Percentiles rank a stretch among this genome's conserved stretches.
Conservation (phyloP, 805 yeast species). For the Hanseniaspora jakobsenii region DNA sequence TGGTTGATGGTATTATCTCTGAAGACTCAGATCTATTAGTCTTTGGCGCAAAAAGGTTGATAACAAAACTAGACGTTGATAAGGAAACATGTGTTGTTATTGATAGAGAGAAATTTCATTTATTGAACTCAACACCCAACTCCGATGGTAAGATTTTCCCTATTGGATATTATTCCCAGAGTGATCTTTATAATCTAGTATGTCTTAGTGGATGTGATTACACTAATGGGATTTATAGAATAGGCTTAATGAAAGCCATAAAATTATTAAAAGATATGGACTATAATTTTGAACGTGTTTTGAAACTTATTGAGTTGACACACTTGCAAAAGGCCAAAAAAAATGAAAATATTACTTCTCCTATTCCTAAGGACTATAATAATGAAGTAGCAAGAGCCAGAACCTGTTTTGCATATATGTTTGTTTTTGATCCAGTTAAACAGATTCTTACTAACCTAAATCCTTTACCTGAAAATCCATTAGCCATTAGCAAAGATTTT, state of each 20-base stretch:
- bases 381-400: slow-evolving; percentile 55
- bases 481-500: slow-evolving; percentile 24
- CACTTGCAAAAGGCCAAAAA: slow-evolving; percentile 47
- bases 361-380: slow-evolving; percentile 45
- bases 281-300: slow-evolving; percentile 3
- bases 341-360: slow-evolving; percentile 46
- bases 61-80: slow-evolving; percentile 69
- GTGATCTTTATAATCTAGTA: slow-evolving; percentile 63
- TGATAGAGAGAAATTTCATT: slow-evolving; percentile 40
- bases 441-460: slow-evolving; percentile 45
- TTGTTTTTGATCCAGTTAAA: slow-evolving; percentile 63
- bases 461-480: slow-evolving; percentile 36
- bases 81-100: slow-evolving; percentile 58
- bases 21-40: slow-evolving; percentile 89
- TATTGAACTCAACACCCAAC: slow-evolving; percentile 26
- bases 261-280: slow-evolving; percentile 39
- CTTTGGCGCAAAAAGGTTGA: slow-evolving; percentile 66
- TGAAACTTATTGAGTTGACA: slow-evolving; percentile 28
- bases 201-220: slow-evolving; percentile 95
- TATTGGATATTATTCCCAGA: slow-evolving; percentile 39
- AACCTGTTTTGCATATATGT: slow-evolving; percentile 69
- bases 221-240: slow-evolving; percentile 68
- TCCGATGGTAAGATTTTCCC: no score
- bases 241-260: slow-evolving; percentile 73
- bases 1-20: slow-evolving; percentile 74